Base-by-base conservation (phyloP, 495 filamentous ascomycete species). In the Xylaria flabelliformis region DNA sequence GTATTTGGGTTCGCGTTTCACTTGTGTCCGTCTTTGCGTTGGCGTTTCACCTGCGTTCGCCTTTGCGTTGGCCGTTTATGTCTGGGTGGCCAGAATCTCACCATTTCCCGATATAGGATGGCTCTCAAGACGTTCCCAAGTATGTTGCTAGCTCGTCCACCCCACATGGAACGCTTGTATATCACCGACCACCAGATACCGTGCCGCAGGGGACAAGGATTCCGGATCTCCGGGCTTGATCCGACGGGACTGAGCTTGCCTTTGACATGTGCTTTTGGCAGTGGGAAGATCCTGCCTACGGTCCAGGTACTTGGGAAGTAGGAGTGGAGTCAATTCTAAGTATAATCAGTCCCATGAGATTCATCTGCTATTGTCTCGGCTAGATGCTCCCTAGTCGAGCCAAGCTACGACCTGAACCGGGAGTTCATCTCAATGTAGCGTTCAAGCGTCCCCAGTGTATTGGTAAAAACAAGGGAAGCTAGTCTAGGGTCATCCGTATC, bases 231-330 rank as follows among this genome's bases (percentile, higher is more conserved):
- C 69, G 69, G 59, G 62, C 69, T 64, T 24, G 48, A 71, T 71
- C 69, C 69, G 69, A 71, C 56, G 69, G 69, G 61, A 63, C 59
- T 64, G 62, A 58, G 59, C 50, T 59, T 59, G 61, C 46, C 39
- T 55, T 64, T 56, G 46, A 46, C 69, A 64, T 64, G 69, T 56
- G 68, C 21, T 29, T 44, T 55, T 21, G 46, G 66, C 24, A 55
- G 66, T 46, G 56, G 21, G 26, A 53, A 61, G 59, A 64, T 64
- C 59, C 64, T 46, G 21, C 36, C 67, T 64, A 51, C 21, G 48
- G 44, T 64, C 69, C 69, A 21, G 59, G 12, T 64, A 32, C 69
- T 64, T 64, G 69, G 69, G 69, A 56, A 32, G 55, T n/a, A 12
- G 48, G 59, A 46, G 59, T 63, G 36, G 68, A 32, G 34, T 50